phyloP scores from a whole-genome alignment of 148 eudicot species.

The Persicaria tinctoria region DNA sequence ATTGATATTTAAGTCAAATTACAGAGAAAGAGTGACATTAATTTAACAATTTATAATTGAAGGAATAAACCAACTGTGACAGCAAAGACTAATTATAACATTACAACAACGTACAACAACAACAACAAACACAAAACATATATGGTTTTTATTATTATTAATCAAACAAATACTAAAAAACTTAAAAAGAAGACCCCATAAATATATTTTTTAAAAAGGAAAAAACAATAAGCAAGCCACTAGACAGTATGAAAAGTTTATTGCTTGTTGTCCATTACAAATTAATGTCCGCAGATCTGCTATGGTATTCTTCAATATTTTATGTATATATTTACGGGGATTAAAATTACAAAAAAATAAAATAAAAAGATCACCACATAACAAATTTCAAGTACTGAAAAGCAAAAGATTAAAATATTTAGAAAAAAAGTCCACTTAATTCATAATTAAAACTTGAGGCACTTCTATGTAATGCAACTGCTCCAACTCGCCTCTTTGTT shows the following conservation, averaged over 20 bases:
- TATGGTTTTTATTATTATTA: conserved; percentile 3
- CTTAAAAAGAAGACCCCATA: conserved; percentile 1
- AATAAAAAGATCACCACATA: neutral
- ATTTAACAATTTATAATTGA: conserved; percentile 14
- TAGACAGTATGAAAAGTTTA: conserved; percentile 15
- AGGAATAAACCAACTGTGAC: conserved; percentile 16
- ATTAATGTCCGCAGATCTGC: conserved; percentile 13
- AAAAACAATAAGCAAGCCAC: conserved; percentile 23
- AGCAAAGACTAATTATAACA: neutral
- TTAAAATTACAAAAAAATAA: neutral
- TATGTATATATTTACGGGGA: conserved; percentile 20
- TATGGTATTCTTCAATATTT: conserved; percentile 20
- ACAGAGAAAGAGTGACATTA: conserved; percentile 3
- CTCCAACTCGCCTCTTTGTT: neutral
- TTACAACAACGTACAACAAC: conserved; percentile 11
- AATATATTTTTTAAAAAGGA: conserved; percentile 21
- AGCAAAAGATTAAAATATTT: neutral
- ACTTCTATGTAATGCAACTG: neutral
- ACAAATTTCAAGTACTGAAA: neutral
- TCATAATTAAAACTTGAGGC: conserved; percentile 15
- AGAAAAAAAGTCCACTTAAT: conserved; percentile 9
- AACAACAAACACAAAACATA: conserved; percentile 9
- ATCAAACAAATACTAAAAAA: neutral
- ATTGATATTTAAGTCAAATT: neutral
- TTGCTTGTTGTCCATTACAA: conserved; percentile 33